phyloP scores from a whole-genome alignment of 495 filamentous ascomycete species.

The Extremus antarcticus region DNA sequence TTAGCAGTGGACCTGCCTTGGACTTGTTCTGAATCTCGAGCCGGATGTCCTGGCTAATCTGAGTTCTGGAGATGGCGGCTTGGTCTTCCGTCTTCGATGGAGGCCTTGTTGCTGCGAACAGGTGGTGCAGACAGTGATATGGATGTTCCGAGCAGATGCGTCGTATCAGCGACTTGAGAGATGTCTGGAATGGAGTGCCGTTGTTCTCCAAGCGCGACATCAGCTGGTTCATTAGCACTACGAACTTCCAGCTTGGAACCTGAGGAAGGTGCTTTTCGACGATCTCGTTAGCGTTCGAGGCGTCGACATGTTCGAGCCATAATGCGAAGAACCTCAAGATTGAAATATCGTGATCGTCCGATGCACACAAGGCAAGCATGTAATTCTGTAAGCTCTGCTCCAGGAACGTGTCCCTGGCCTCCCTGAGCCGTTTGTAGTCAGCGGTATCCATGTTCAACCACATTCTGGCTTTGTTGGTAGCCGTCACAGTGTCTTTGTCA shows the following conservation, averaged over 20 bases:
- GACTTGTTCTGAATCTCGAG: slow-evolving; percentile 44
- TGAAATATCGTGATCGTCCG: slow-evolving; percentile 79
- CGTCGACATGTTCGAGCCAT: slow-evolving; percentile 76
- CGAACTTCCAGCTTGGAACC: slow-evolving; percentile 87
- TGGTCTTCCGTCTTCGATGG: slow-evolving; percentile 57
- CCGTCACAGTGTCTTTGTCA: slow-evolving; percentile 34
- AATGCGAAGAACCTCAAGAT: slow-evolving; percentile 88
- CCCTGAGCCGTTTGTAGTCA: slow-evolving; percentile 67
- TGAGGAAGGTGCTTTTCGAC: slow-evolving; percentile 55
- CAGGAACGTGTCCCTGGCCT: slow-evolving; percentile 68
- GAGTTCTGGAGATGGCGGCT: slow-evolving; percentile 56
- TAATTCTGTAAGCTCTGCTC: slow-evolving; percentile 90
- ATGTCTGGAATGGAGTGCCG: slow-evolving; percentile 55
- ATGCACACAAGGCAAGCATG: slow-evolving; percentile 68
- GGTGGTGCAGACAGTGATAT: slow-evolving; percentile 92
- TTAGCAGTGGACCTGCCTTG: slow-evolving; percentile 43
- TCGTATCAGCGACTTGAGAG: slow-evolving; percentile 60
- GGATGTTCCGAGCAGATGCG: slow-evolving; percentile 85
- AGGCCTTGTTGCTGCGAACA: slow-evolving; percentile 67
- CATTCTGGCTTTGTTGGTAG: slow-evolving; percentile 54
- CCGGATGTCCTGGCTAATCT: slow-evolving; percentile 57
- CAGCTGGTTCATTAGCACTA: slow-evolving; percentile 86
- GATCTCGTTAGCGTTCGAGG: slow-evolving; percentile 60
- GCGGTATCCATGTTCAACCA: slow-evolving; percentile 85
- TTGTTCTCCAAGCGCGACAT: slow-evolving; percentile 76